Evolutionary conservation across 1,284 basidiomycete genomes (phyloP), one percentile per base, ranked within the genome.

Genomic region (Malassezia globosa): DNA sequence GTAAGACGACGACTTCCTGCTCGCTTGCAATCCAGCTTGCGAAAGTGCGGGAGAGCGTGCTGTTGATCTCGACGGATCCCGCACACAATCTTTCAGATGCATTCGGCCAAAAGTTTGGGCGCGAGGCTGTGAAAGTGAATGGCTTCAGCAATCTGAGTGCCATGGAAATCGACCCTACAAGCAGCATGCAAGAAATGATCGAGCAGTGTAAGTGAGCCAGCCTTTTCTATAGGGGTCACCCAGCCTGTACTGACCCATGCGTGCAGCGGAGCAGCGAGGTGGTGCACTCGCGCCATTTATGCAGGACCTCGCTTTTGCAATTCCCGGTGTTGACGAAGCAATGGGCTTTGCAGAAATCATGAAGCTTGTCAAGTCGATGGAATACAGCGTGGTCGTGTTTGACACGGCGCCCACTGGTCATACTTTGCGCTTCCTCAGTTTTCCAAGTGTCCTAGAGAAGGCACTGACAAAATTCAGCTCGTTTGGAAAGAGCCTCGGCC

Each of bases 321-420:
- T 99, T 54, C 92, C 92, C 0, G 92, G 92, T 75, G 92, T 99
- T 1, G 92, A 99, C 69, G 92, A 99, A 74, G 92, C 92, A 3
- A 97, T 99, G 92, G 92, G 89, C 52, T 99, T 99, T 64, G 94
- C 92, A 0, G 92, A 99, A 74, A 94, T 99, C 74, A 99, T 97
- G 94, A 97, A 97, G 80, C 90, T 96, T 73, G 94, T 99, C 74
- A 96, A 97, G 75, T 94, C 87, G n/a, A 96, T 97, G 92, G 83
- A 96, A 75, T 99, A 94, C 76, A 90, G 87, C 19, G 87, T 94
- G 49, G 96, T 99, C 68, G 90, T 99, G 23, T 99, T 99, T 68
- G 92, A 99, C 72, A 99, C 92, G 1, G 92, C 92, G 31, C 92
- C 92, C 2, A 99, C 92, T 6, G 94, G 92, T 2, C 92, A 99